phyloP scores from a whole-genome alignment of 495 filamentous ascomycete species.

The Aspergillus affinis region DNA sequence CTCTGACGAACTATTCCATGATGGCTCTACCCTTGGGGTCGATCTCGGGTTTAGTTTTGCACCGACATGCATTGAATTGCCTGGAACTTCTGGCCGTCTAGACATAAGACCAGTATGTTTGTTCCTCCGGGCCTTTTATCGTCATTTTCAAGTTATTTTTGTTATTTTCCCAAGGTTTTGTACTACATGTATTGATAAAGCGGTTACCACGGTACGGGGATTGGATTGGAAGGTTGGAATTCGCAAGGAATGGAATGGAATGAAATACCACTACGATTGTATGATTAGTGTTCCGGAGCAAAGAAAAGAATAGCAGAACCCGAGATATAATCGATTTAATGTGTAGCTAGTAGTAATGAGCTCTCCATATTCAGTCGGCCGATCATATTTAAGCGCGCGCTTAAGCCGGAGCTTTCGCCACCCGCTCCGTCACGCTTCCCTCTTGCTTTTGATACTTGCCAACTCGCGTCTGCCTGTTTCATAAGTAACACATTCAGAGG shows the following conservation, averaged over 20 bases:
- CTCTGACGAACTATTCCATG: background rate
- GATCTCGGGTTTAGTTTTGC: background rate
- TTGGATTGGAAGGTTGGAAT: conserved; percentile 29
- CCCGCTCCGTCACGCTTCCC: conserved; percentile 11
- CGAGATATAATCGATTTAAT: background rate
- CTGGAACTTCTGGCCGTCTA: conserved; percentile 3
- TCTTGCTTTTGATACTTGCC: background rate
- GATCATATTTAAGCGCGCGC: conserved; percentile 18
- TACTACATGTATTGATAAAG: conserved; percentile 43
- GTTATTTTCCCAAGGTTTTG: conserved; percentile 17
- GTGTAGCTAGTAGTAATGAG: background rate
- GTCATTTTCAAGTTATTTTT: conserved; percentile 10
- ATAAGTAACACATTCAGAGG: background rate
- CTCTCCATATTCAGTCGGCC: no score
- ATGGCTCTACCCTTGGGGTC: background rate
- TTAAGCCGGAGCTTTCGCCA: conserved; percentile 17
- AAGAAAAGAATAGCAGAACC: background rate
- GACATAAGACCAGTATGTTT: conserved; percentile 10
- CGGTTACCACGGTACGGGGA: conserved; percentile 28
- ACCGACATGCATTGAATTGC: background rate
- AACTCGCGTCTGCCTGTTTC: background rate
- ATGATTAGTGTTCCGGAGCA: conserved; percentile 29
- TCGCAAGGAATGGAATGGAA: conserved; percentile 26
- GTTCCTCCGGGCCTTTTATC: conserved; percentile 6
- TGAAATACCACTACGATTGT: conserved; percentile 33